Evolutionary conservation across 179 eudicot genomes (phyloP), one percentile per base, ranked within the genome.

Genomic region (Spergularia azorica): DNA sequence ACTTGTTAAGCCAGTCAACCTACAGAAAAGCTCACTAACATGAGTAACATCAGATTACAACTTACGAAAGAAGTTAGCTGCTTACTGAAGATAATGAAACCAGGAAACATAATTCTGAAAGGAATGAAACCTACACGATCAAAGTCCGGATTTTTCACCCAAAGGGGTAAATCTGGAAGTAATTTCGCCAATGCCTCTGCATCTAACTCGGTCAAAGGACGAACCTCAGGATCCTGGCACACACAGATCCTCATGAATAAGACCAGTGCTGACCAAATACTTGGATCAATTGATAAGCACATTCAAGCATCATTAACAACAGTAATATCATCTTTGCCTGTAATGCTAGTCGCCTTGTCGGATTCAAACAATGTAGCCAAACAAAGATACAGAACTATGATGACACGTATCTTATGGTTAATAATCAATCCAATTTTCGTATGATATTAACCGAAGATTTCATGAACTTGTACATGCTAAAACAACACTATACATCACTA

Each of bases 1-100:
- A 92, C 81, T 83, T 90, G 89, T 93, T 95, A 52, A 95, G 92
- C 98, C 98, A 95, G 79, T 95, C 98, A 73, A 94, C 63, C 98
- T 94, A 83, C 76, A 81, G 76, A 73, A 54, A 74, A 76, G 55
- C 80, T 26, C 32, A 26, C 32, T 1, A 26, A 26, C 32, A 26
- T 84, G 38, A 63, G 56, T 16, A 51, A 55, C 65, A 9, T 41
- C 51, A 75, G 67, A 16, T 13, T 8, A 43, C 7, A 9, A 60
- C 20, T 12, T 15, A 64, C 15, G 55, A 14, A 50, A 58, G 32
- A 63, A 38, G 39, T 36, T 41, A 41, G 54, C 32, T 14, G 41
- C 41, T 43, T 9, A 48, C 11, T 63, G 55, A 55, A 21, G 3
- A 63, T 21, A 74, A 16, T 1, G 14, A 54, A n/a, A 50, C 10